Evolutionary conservation across 2,329 filamentous ascomycete species (phyloP).

Genomic region (Trichothecium roseum): DNA sequence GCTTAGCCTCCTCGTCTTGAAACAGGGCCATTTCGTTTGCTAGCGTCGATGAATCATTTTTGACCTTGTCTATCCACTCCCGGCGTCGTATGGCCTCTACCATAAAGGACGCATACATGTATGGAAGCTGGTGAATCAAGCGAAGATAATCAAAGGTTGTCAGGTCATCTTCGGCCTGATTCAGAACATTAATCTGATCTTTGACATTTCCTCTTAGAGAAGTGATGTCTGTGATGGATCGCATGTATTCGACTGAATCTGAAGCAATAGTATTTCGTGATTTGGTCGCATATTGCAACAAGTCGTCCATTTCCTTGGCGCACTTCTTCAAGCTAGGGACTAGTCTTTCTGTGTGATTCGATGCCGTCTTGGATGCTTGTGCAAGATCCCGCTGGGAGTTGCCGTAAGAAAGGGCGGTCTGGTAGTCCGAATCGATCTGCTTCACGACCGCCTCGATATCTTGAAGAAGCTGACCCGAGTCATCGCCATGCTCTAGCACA

Average conservation of each 20-base stretch:
- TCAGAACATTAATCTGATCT: constrained; percentile 58
- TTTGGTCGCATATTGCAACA: constrained; percentile 48
- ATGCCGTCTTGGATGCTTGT: constrained; percentile 53
- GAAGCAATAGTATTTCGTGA: constrained; percentile 58
- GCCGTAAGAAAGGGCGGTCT: constrained; percentile 60
- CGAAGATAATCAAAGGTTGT: constrained; percentile 74
- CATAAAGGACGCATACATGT: constrained; percentile 81
- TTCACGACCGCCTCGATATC: constrained; percentile 80
- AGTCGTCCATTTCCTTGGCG: constrained; percentile 49
- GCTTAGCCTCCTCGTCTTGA: constrained; percentile 83
- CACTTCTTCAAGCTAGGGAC: constrained; percentile 48
- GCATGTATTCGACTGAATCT: constrained; percentile 66
- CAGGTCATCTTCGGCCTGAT: constrained; percentile 63
- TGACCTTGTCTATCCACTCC: constrained; percentile 89
- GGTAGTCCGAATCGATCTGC: constrained; percentile 80
- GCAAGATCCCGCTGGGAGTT: constrained; percentile 50
- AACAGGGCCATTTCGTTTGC: constrained; percentile 89
- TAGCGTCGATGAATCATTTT: constrained; percentile 72
- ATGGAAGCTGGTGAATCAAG: constrained; percentile 72
- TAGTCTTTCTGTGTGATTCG: constrained; percentile 51
- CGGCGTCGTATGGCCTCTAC: constrained; percentile 76
- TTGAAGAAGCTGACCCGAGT: constrained; percentile 59
- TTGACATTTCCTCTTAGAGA: constrained; percentile 64
- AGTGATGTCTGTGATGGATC: constrained; percentile 70
- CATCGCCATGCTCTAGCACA: constrained; percentile 45